These are phyloP conservation scores for Podospora sp. DNA, from an alignment of 495 filamentous ascomycete genomes.

Conservation along the genomic window DNA sequence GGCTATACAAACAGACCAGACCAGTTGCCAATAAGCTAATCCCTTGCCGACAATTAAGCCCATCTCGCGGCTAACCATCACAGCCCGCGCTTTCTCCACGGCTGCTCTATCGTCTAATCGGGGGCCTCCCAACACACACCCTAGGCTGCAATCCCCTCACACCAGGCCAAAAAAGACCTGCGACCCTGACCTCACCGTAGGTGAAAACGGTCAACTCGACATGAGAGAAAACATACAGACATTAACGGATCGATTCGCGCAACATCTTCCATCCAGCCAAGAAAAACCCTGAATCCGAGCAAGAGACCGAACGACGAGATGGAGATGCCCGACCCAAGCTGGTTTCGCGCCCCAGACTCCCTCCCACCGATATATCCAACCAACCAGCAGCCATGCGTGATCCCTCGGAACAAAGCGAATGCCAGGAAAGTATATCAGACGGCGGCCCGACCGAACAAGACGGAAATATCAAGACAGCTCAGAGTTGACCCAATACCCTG, in stretches of 20 bases:
- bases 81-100: neutral
- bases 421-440: neutral
- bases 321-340: neutral
- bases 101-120: neutral
- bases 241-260: conserved; percentile 1
- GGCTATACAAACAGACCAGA: neutral
- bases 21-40: neutral
- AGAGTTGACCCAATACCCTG: neutral
- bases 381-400: neutral
- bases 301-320: neutral
- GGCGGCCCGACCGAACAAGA: neutral
- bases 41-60: neutral
- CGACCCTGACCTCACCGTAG: neutral
- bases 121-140: neutral
- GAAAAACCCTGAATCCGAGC: neutral
- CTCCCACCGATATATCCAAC: neutral
- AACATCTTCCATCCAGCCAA: neutral
- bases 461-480: neutral
- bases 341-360: no score
- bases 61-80: neutral
- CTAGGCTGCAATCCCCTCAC: neutral
- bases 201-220: neutral
- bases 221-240: conserved; percentile 8
- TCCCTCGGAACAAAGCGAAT: neutral
- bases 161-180: neutral